phyloP scores from a whole-genome alignment of 257 asterid species.

The Solanum tacnaense region DNA sequence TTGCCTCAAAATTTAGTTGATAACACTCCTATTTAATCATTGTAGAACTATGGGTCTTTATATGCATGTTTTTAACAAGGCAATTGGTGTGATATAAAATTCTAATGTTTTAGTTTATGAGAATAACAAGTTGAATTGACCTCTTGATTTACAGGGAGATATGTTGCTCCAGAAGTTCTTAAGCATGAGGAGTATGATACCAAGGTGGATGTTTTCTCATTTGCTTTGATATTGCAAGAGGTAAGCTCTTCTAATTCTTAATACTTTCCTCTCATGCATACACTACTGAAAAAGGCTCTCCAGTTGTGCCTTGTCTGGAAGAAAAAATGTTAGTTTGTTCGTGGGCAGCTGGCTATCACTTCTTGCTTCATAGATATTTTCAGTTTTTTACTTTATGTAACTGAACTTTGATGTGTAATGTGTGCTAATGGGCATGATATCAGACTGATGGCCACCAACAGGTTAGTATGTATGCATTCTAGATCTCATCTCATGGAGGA shows the following conservation, averaged over 20 bases:
- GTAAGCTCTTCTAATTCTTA: slow-evolving; percentile 26
- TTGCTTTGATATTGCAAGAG: slow-evolving; percentile 79
- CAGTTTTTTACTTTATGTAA: not conserved
- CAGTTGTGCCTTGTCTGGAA: not conserved
- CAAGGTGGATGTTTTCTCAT: slow-evolving; percentile 84
- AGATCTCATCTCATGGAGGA: not conserved
- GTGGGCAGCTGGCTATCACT: not conserved
- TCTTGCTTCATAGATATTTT: not conserved
- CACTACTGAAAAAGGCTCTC: not conserved
- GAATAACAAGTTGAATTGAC: not conserved
- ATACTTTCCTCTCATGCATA: not conserved
- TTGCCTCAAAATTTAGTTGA: not conserved
- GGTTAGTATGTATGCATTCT: not conserved
- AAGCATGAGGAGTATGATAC: slow-evolving; percentile 73
- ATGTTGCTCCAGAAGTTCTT: slow-evolving; percentile 85
- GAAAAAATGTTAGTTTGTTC: not conserved
- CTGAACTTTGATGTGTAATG: not conserved
- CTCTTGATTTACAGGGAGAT: slow-evolving; percentile 42
- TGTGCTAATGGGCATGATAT: not conserved
- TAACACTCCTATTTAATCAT: not conserved
- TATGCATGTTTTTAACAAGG: not conserved
- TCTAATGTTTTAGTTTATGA: not conserved
- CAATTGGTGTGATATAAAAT: not conserved
- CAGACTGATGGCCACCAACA: not conserved
- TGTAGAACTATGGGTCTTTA: not conserved